Evolutionary conservation across 1,139 yeast species (phyloP).

Genomic region (Kodamaea suecica): DNA sequence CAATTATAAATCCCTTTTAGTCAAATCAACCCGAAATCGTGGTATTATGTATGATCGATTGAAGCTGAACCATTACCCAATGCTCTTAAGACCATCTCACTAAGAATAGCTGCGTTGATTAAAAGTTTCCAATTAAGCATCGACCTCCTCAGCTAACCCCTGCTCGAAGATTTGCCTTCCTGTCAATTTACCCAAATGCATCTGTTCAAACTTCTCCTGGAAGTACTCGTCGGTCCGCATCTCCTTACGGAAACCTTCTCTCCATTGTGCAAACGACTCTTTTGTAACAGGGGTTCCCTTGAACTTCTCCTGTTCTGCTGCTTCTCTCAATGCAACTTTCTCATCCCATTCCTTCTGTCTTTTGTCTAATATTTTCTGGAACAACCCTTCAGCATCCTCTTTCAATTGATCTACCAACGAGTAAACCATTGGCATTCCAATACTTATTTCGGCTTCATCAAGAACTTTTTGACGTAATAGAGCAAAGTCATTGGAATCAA

Average conservation of each 20-base stretch:
- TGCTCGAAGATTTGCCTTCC: slow-evolving; percentile 88
- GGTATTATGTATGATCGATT: too few species aligned
- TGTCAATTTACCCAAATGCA: slow-evolving; percentile 73
- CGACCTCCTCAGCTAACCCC: slow-evolving; percentile 61
- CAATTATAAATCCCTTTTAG: too few species aligned
- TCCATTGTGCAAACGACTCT: slow-evolving; percentile 71
- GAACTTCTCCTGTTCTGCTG: slow-evolving; percentile 72
- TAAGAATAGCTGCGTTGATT: too few species aligned
- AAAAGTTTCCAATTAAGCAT: neutral
- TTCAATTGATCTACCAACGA: slow-evolving; percentile 72
- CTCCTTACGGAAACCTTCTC: slow-evolving; percentile 58
- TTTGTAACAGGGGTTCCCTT: slow-evolving; percentile 78
- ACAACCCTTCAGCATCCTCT: slow-evolving; percentile 71
- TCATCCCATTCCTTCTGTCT: slow-evolving; percentile 59
- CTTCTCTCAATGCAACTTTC: slow-evolving; percentile 53
- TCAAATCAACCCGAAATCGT: too few species aligned
- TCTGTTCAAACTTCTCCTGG: slow-evolving; percentile 46
- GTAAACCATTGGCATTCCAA: slow-evolving; percentile 88
- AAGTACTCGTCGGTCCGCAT: slow-evolving; percentile 53
- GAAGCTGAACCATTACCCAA: too few species aligned
- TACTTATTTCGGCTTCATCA: slow-evolving; percentile 68
- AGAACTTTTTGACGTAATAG: slow-evolving; percentile 39
- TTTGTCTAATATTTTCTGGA: slow-evolving; percentile 52
- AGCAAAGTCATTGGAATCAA: slow-evolving; percentile 45
- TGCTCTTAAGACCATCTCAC: too few species aligned